Conservation (phyloP, 306 rosid species). For the Quercus variabilis region DNA sequence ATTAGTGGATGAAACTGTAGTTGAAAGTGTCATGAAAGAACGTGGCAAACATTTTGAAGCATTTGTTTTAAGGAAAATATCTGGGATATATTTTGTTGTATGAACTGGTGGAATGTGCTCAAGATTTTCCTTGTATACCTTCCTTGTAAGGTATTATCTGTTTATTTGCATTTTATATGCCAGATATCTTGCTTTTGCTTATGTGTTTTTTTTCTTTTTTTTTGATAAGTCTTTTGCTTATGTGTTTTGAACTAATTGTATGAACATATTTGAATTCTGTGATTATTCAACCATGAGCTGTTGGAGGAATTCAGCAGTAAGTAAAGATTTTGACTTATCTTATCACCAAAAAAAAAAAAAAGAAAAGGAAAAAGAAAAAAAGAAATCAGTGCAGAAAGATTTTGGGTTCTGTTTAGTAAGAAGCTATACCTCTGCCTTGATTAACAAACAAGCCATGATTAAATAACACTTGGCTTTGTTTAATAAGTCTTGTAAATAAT, state of each 20-base stretch:
- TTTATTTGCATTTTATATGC: no score
- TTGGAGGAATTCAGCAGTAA: neutral
- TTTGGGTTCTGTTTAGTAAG: neutral
- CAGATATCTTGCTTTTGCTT: no score
- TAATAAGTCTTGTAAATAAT: neutral
- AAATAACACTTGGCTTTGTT: neutral
- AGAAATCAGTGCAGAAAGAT: neutral
- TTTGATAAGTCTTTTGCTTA: neutral
- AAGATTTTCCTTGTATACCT: no score
- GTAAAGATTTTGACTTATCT: neutral
- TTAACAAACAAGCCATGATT: neutral
- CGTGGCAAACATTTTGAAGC: no score
- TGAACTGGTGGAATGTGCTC: no score
- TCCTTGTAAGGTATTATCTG: no score
- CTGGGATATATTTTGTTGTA: no score
- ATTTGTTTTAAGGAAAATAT: no score
- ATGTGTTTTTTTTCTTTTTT: neutral
- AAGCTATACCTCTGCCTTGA: neutral
- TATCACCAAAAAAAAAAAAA: no score
- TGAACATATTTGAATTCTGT: neutral
- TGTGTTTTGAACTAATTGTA: neutral
- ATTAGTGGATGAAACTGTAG: no score
- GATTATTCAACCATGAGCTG: neutral
- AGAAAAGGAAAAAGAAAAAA: no score
- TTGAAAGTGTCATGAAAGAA: no score